These are phyloP conservation scores for Fremontodendron californicum DNA, from an alignment of 345 rosid species.

Conservation along the genomic window DNA sequence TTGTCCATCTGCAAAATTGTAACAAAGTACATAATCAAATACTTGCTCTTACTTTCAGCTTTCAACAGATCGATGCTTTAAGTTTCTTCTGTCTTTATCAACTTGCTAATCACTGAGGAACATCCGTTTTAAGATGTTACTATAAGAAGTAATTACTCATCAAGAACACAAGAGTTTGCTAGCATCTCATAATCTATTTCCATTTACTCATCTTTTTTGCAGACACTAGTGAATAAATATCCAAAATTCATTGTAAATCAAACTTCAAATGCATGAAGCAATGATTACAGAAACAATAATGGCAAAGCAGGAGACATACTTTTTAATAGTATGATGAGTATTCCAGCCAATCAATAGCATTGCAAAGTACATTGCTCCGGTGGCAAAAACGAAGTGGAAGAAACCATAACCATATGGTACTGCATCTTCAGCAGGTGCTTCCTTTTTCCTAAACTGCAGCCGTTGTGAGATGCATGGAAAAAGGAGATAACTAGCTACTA, in stretches of 20 bases:
- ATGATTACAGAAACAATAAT: too few relatives aligned
- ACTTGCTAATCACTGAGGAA: background rate
- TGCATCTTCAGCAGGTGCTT: constrained; percentile 43
- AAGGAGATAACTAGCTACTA: background rate
- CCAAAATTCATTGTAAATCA: background rate
- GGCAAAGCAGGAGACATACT: constrained; percentile 32
- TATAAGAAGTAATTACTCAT: background rate
- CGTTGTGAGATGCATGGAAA: constrained; percentile 6
- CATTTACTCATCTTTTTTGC: background rate
- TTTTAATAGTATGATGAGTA: constrained; percentile 74
- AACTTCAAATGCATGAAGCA: background rate
- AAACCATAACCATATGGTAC: constrained; percentile 95
- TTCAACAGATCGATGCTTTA: background rate
- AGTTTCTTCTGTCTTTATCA: background rate
- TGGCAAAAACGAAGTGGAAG: constrained; percentile 96
- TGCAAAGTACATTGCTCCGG: constrained; percentile 96
- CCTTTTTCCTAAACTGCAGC: constrained; percentile 57
- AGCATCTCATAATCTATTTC: too few relatives aligned
- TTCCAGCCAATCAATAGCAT: constrained; percentile 96
- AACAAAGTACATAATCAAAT: background rate
- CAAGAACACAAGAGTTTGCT: too few relatives aligned
- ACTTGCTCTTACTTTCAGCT: background rate
- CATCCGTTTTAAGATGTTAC: background rate
- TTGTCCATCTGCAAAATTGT: constrained; percentile 70
- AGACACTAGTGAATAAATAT: background rate